Evolutionary conservation across 2,329 filamentous ascomycete genomes (phyloP).

Genomic region (Cercospora citrullina): DNA sequence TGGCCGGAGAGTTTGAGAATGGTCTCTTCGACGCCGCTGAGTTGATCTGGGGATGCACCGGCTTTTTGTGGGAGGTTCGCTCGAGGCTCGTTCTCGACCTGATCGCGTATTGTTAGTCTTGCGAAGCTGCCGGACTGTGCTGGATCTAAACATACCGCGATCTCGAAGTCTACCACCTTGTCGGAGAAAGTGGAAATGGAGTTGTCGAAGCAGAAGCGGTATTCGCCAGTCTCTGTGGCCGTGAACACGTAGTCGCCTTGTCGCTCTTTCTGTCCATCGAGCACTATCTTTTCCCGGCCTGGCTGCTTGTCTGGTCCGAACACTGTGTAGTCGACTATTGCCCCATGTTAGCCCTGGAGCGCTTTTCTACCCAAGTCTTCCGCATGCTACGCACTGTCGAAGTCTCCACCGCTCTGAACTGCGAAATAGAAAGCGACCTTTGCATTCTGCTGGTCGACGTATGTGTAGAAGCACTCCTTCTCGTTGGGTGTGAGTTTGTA

Average conservation of each 20-base stretch:
- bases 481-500: conserved; percentile 90
- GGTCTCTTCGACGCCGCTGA: conserved; percentile 83
- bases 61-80: conserved; percentile 82
- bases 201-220: conserved; percentile 97
- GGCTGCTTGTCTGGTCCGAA: conserved; percentile 64
- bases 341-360: background rate
- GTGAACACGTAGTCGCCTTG: conserved; percentile 99
- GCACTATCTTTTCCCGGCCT: conserved; percentile 66
- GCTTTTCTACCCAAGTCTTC: background rate
- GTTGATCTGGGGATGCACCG: conserved; percentile 85
- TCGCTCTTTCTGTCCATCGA: conserved; percentile 85
- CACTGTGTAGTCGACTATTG: conserved; percentile 77
- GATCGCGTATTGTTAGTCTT: conserved; percentile 4
- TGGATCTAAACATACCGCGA: conserved; percentile 64
- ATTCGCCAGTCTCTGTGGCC: conserved; percentile 81
- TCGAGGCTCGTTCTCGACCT: conserved; percentile 89
- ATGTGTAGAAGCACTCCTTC: conserved; percentile 91
- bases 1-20: conserved; percentile 93
- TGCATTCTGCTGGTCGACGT: conserved; percentile 72
- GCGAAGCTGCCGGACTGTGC: background rate
- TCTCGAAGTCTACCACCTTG: conserved; percentile 98
- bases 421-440: conserved; percentile 99
- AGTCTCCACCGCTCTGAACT: conserved; percentile 97
- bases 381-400: conserved; percentile 59
- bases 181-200: conserved; percentile 97